These are phyloP conservation scores for Wickerhamiella sergipiensis DNA, from an alignment of 805 yeast species.

Conservation along the genomic window DNA sequence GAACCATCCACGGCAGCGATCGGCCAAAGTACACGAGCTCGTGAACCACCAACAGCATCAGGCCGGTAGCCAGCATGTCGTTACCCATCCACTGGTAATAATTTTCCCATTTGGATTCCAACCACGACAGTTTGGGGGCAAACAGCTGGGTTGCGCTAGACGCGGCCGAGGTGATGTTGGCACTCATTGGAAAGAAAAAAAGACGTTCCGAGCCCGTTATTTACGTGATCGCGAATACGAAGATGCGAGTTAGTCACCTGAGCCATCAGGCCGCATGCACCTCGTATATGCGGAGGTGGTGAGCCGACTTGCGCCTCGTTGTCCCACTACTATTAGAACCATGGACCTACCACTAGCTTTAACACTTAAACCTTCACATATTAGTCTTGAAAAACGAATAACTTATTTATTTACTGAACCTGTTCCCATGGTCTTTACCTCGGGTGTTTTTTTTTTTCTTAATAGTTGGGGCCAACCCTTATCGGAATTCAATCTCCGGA, in stretches of 20 bases:
- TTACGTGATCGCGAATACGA: neutral
- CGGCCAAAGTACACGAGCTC: constrained; percentile 86
- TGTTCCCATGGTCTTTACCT: too few relatives aligned
- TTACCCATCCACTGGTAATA: constrained; percentile 77
- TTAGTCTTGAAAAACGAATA: neutral
- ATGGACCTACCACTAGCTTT: too few relatives aligned
- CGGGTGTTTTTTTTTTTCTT: too few relatives aligned
- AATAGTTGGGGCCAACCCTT: neutral
- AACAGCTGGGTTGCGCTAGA: constrained; percentile 3
- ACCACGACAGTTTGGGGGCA: constrained; percentile 19
- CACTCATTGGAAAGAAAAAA: constrained; percentile 5
- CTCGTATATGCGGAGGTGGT: neutral
- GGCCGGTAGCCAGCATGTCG: constrained; percentile 85
- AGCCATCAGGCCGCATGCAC: neutral
- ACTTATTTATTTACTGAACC: neutral
- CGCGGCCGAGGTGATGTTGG: constrained; percentile 10
- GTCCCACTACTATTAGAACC: too few relatives aligned
- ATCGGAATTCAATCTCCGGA: neutral
- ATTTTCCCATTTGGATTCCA: constrained; percentile 77
- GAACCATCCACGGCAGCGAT: constrained; percentile 81
- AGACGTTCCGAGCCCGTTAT: neutral
- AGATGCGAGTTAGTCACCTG: neutral
- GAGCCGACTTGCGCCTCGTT: neutral
- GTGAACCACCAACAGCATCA: constrained; percentile 68
- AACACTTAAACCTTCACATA: too few relatives aligned